phyloP scores from a whole-genome alignment of 2,329 filamentous ascomycete species.

The Fusarium sp. region DNA sequence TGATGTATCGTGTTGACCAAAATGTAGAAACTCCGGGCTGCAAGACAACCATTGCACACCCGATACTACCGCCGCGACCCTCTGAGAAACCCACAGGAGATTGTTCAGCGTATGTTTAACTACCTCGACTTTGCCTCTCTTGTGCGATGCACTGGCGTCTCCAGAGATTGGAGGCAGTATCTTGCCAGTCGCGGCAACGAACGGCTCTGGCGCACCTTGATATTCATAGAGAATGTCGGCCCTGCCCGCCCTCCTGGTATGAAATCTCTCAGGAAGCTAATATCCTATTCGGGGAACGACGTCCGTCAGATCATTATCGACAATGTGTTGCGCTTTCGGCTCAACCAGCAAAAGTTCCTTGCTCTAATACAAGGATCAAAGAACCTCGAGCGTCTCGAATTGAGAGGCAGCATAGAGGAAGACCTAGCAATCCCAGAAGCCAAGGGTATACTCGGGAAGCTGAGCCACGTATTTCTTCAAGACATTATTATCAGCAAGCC shows the following conservation, averaged over 20 bases:
- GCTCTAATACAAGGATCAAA: conserved; percentile 45
- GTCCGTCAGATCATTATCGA: conserved; percentile 49
- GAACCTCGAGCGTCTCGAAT: conserved; percentile 45
- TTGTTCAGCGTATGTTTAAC: conserved; percentile 54
- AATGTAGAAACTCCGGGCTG: conserved; percentile 52
- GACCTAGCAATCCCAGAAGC: conserved; percentile 40
- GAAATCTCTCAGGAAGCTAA: conserved; percentile 47
- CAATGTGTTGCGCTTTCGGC: conserved; percentile 45
- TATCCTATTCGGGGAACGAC: conserved; percentile 51
- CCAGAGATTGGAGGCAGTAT: conserved; percentile 50
- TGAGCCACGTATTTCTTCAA: conserved; percentile 41
- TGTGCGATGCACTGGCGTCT: conserved; percentile 53
- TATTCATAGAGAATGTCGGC: conserved; percentile 44
- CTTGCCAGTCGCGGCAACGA: conserved; percentile 48
- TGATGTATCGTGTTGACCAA: conserved; percentile 4
- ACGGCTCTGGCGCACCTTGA: conserved; percentile 51
- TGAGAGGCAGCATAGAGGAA: conserved; percentile 38
- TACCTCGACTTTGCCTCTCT: conserved; percentile 52
- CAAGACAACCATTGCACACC: conserved; percentile 52
- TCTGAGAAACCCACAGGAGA: conserved; percentile 53
- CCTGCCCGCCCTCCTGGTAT: conserved; percentile 43
- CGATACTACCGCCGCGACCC: conserved; percentile 54
- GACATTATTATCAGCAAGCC: conserved; percentile 36
- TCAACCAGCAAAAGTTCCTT: conserved; percentile 50
- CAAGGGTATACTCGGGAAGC: conserved; percentile 31